Percentiles rank a stretch among this genome's conserved stretches.
phyloP scores from a whole-genome alignment of 768 basidiomycete species.

The Clathrus columnatus region DNA sequence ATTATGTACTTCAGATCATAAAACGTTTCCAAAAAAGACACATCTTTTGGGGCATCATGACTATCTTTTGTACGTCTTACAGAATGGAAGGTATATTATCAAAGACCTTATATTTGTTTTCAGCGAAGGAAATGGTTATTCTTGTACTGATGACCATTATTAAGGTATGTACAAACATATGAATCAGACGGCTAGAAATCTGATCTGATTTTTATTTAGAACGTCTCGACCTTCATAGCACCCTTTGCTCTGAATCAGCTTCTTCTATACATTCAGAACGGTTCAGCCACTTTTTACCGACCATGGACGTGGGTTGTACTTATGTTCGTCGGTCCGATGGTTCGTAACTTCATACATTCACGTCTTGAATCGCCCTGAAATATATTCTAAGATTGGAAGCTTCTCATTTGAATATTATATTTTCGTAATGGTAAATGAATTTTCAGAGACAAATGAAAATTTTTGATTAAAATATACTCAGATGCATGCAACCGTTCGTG shows the following conservation, averaged over 20 bases:
- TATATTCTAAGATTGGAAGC: conserved; percentile 18
- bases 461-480: too few species aligned
- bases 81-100: too few species aligned
- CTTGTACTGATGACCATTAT: neutral
- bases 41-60: conserved; percentile 38
- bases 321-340: conserved; percentile 16
- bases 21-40: conserved; percentile 32
- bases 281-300: conserved; percentile 22
- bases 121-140: neutral
- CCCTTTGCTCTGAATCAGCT: conserved; percentile 26
- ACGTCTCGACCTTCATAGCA: conserved; percentile 19
- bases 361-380: neutral
- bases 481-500: conserved; percentile 24
- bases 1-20: conserved; percentile 30
- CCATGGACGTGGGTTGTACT: conserved; percentile 28
- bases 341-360: conserved; percentile 12
- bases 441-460: neutral
- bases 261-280: conserved; percentile 23
- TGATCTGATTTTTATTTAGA: conserved; percentile 13
- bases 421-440: conserved; percentile 23
- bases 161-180: neutral
- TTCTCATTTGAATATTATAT: conserved; percentile 34
- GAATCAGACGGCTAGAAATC: neutral
- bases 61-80: conserved; percentile 17
- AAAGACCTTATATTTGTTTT: neutral